Conservation (phyloP, 257 asterid genomes). For the Solanum chilense region DNA sequence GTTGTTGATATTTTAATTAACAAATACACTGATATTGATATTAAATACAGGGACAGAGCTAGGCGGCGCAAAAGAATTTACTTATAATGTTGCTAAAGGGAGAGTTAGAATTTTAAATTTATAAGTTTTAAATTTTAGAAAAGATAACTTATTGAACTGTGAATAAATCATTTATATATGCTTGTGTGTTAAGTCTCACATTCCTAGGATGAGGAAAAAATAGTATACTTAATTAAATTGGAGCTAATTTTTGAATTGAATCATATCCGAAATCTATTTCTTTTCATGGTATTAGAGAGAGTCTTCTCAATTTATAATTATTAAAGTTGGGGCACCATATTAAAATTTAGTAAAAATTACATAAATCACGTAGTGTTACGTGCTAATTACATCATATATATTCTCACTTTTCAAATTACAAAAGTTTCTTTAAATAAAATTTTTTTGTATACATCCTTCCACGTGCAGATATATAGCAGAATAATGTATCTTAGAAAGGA, state of each 20-base stretch:
- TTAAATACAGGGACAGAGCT: neutral
- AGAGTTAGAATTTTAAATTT: neutral
- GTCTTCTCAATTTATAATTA: neutral
- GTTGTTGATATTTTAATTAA: neutral
- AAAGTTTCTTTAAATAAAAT: too few relatives aligned
- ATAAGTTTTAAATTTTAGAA: neutral
- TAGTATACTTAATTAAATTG: neutral
- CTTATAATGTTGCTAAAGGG: rapidly evolving
- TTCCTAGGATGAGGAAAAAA: neutral
- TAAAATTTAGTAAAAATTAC: neutral
- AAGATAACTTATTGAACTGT: neutral
- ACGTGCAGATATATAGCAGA: neutral
- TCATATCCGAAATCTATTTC: neutral
- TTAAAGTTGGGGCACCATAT: too few relatives aligned
- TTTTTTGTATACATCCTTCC: neutral
- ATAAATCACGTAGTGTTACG: neutral
- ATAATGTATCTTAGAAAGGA: too few relatives aligned
- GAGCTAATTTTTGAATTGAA: too few relatives aligned
- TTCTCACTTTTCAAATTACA: neutral
- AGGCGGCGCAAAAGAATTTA: neutral
- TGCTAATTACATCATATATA: too few relatives aligned
- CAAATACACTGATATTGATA: neutral
- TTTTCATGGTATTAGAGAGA: too few relatives aligned
- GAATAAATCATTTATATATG: neutral
- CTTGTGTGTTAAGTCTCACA: neutral